These are phyloP conservation scores for Calonectria montana DNA, from an alignment of 2,329 filamentous ascomycete genomes.

Conservation along the genomic window DNA sequence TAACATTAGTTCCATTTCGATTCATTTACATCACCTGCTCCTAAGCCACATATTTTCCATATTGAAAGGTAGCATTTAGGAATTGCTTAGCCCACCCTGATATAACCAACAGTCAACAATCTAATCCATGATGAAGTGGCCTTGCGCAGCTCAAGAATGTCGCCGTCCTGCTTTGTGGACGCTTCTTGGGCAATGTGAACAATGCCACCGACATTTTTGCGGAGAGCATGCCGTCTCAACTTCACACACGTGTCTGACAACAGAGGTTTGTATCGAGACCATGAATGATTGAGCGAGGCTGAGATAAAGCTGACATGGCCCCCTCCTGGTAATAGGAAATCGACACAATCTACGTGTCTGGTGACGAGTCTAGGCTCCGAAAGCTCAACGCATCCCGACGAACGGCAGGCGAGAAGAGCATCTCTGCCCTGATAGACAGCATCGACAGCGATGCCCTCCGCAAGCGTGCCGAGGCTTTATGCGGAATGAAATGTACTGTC, in stretches of 20 bases:
- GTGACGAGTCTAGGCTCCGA: slow-evolving; percentile 23
- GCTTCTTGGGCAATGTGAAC: slow-evolving; percentile 26
- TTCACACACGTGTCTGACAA: slow-evolving; percentile 26
- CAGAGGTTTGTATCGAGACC: slow-evolving; percentile 7
- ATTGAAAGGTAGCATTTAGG: too few species aligned
- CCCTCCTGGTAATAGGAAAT: neutral
- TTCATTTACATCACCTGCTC: too few species aligned
- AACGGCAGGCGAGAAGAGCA: slow-evolving; percentile 29
- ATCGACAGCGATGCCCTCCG: slow-evolving; percentile 27
- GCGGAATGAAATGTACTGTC: slow-evolving; percentile 18
- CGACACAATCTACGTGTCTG: slow-evolving; percentile 5
- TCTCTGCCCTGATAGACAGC: slow-evolving; percentile 30
- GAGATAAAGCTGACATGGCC: neutral
- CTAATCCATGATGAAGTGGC: neutral
- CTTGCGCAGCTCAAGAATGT: slow-evolving; percentile 25
- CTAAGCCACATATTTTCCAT: too few species aligned
- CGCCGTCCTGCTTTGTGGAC: slow-evolving; percentile 25
- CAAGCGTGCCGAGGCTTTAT: slow-evolving; percentile 27
- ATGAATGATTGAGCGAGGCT: neutral
- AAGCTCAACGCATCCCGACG: slow-evolving; percentile 28
- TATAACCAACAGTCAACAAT: neutral
- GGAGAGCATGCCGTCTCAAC: slow-evolving; percentile 26
- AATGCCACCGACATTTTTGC: slow-evolving; percentile 26
- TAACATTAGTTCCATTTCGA: too few species aligned
- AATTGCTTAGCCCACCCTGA: too few species aligned